Percentiles rank a stretch among this genome's conserved stretches.
Conservation (phyloP, 116 monocot genomes). For the Phalaenopsis hybrid region DNA sequence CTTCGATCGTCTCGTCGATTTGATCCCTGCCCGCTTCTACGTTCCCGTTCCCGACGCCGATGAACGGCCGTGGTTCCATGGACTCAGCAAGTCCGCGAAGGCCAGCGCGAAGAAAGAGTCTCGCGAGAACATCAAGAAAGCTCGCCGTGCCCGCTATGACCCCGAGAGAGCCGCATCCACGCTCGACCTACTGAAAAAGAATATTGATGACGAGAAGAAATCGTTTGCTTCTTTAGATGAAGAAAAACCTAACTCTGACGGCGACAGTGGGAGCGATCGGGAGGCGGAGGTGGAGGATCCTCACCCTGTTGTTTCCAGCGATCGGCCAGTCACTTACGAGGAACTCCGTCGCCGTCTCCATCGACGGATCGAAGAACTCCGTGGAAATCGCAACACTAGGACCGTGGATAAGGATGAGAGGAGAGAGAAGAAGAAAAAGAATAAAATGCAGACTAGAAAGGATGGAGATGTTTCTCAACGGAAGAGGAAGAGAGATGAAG, state of each 20-base stretch:
- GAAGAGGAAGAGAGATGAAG: conserved; percentile 34
- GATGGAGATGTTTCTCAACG: background rate
- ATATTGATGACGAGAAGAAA: conserved; percentile 13
- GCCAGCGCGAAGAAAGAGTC: conserved; percentile 54
- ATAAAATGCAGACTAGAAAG: conserved; percentile 11
- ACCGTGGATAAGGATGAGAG: conserved; percentile 12
- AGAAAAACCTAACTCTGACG: background rate
- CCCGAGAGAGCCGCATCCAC: conserved; percentile 44
- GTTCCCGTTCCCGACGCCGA: conserved; percentile 44
- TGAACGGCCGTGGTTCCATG: conserved; percentile 65
- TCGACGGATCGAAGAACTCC: conserved; percentile 57
- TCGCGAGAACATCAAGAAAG: conserved; percentile 52
- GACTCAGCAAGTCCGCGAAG: conserved; percentile 66
- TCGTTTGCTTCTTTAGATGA: conserved; percentile 18
- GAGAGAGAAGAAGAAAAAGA: conserved; percentile 13
- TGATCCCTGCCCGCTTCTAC: conserved; percentile 74
- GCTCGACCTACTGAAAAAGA: conserved; percentile 36
- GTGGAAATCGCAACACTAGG: conserved; percentile 38
- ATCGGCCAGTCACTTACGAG: conserved; percentile 61
- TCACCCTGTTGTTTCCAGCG: background rate
- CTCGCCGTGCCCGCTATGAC: conserved; percentile 59
- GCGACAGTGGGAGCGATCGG: background rate
- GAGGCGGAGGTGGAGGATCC: conserved; percentile 11
- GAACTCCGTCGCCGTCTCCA: conserved; percentile 68
- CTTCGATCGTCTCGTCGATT: conserved; percentile 68